Base-by-base conservation (phyloP, 208 protist species). In the Trypanosoma melophagium region DNA sequence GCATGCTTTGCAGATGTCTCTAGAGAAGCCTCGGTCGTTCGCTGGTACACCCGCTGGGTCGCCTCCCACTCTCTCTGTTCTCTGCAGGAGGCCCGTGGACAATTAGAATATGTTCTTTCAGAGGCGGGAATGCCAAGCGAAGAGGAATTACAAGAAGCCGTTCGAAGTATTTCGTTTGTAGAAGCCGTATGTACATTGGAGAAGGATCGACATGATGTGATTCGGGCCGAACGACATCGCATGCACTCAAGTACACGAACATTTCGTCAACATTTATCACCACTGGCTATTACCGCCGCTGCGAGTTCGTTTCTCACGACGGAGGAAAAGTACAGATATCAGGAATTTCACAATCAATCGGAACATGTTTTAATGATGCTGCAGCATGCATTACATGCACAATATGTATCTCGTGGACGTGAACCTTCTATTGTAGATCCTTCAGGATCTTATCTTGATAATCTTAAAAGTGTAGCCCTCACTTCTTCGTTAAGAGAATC, bases 271-370 rank as follows among this genome's bases (percentile, higher is more conserved):
- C 69, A 75, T 42, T 63, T 95, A 19, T 77, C 84, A n/a, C 51
- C 73, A 13, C 52, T 57, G 21, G 81, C 80, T 3, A 78, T 92
- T 25, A 91, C 77, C 3, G 76, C 69, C 12, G 84, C 81, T 40
- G 84, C 80, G 17, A 95, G 77, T 71, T 80, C 77, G 55, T 92
- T 90, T 72, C 80, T 95, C 5, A 84, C 71, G 3, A 5, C 74
- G 3, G 86, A 92, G 76, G 89, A 95, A 66, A 92, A 90, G 81
- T 93, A 89, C 69, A 78, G 79, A 72, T 95, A 92, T 68, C 89
- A 95, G 74, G 86, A 92, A 79, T 86, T 83, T 52, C 91, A 85
- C 74, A 92, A 92, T 59, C 81, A 92, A 66, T 84, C 89, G 22
- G 86, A 95, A 74, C 86, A 95, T 76, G 69, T 81, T 53, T 38